These are phyloP conservation scores for Carex pumila DNA, from an alignment of 176 grass and related monocot genomes.

Conservation along the genomic window DNA sequence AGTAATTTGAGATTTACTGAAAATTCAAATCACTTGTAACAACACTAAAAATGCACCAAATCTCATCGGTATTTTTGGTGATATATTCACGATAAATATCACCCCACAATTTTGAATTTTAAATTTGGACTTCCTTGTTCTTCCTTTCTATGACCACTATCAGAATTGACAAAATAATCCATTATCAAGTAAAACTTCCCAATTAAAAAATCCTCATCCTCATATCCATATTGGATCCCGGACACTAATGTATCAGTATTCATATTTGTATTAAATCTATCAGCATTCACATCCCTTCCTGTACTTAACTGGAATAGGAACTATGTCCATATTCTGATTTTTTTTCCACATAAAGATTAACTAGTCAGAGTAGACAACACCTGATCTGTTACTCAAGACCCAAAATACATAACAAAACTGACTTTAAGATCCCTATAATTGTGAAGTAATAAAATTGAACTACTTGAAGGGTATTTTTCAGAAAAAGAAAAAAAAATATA, in stretches of 20 bases:
- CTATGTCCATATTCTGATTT: background rate
- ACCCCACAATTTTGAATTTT: background rate
- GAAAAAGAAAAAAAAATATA: background rate
- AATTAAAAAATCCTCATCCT: background rate
- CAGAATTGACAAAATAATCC: background rate
- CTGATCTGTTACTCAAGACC: background rate
- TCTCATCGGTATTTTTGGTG: background rate
- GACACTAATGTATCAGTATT: background rate
- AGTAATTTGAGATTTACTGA: background rate
- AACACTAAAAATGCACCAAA: background rate
- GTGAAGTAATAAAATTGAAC: background rate
- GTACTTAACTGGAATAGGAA: background rate
- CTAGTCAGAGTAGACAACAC: background rate
- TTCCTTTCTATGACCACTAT: background rate
- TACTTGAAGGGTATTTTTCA: background rate
- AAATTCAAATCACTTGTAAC: background rate
- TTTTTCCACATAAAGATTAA: background rate
- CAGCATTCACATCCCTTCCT: background rate
- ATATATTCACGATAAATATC: background rate
- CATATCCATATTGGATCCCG: background rate
- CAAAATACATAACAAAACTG: background rate
- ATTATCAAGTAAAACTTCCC: background rate
- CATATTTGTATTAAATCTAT: background rate
- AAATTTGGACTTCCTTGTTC: background rate
- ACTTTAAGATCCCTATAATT: background rate